Evolutionary conservation across 441 rosid genomes (phyloP).

Genomic region (Populus hybrid): DNA sequence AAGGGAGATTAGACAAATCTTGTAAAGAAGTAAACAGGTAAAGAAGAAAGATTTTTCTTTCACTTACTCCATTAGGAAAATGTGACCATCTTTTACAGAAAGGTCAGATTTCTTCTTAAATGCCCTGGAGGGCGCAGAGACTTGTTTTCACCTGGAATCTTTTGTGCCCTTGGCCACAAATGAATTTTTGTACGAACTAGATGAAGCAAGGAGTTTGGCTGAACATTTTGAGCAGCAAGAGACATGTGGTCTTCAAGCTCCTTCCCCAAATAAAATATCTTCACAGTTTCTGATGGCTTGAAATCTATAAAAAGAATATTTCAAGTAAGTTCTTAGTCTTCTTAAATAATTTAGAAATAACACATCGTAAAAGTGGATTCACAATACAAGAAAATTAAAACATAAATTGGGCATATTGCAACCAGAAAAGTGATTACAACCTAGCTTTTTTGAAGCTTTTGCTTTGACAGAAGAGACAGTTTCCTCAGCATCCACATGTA

Average conservation of each 20-base stretch:
- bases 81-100: constrained; percentile 93
- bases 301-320: constrained; percentile 57
- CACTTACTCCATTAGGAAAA: constrained; percentile 95
- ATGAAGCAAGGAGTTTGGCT: constrained; percentile 89
- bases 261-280: constrained; percentile 75
- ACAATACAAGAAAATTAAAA: too few species aligned
- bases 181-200: constrained; percentile 87
- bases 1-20: too few species aligned
- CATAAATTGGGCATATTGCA: background rate
- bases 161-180: constrained; percentile 82
- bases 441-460: constrained; percentile 96
- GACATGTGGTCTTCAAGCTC: constrained; percentile 87
- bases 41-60: background rate
- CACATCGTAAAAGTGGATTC: background rate
- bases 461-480: constrained; percentile 71
- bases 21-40: too few species aligned
- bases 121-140: constrained; percentile 94
- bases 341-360: constrained; percentile 10
- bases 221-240: constrained; percentile 82
- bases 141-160: constrained; percentile 87
- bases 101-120: constrained; percentile 99
- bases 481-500: constrained; percentile 88
- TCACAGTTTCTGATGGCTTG: constrained; percentile 80
- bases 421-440: constrained; percentile 35
- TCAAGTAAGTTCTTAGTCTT: constrained; percentile 20